Evolutionary conservation across 2,329 filamentous ascomycete genomes (phyloP), one percentile per base, ranked within the genome.

Genomic region (Aspergillus clavatus): DNA sequence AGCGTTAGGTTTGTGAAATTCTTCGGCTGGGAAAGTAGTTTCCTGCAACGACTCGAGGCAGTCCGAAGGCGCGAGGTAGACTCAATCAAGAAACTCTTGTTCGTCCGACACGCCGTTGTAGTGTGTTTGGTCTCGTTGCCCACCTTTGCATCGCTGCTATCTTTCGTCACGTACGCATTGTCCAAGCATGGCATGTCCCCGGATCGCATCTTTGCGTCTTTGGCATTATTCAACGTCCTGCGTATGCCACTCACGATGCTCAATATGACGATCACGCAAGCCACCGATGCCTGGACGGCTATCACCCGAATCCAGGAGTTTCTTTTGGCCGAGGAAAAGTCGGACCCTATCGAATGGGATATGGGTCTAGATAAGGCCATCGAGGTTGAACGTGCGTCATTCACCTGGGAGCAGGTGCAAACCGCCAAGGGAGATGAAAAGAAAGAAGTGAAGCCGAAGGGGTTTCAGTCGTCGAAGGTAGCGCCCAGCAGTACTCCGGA

Each of bases 1-100:
- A 87, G 89, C 0, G 90, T 96, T 19, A 81, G 90, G 21, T 96
- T 97, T 60, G 91, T 97, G 69, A 97, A 97, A 66, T 96, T 82
- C 66, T 97, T 96, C 62, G 90, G 89, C 6, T 97, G 91, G 91
- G 91, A 97, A 64, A 84, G 79, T 46, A 86, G 87, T 26, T 96
- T 97, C 61, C 72, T 96, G 10, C 76, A 82, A 40, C 82, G 89
- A 11, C 76, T 96, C 12, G 80, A 81, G 40, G 77, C 82, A 19
- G 86, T 95, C 50, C 81, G 91, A 46, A 76, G 75, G 42, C 78
- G 78, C 48, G 91, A 97, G 66, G 89, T 97, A 49, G 72, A 77
- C 45, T 81, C 85, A n/a, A 89, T 97, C 46, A 90, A 95, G 63
- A 72, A 89, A 11, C 71, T 97, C 37, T 72, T 97, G 22, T 81